Base-by-base conservation (phyloP, 345 rosid genomes). In the Dimocarpus longan region DNA sequence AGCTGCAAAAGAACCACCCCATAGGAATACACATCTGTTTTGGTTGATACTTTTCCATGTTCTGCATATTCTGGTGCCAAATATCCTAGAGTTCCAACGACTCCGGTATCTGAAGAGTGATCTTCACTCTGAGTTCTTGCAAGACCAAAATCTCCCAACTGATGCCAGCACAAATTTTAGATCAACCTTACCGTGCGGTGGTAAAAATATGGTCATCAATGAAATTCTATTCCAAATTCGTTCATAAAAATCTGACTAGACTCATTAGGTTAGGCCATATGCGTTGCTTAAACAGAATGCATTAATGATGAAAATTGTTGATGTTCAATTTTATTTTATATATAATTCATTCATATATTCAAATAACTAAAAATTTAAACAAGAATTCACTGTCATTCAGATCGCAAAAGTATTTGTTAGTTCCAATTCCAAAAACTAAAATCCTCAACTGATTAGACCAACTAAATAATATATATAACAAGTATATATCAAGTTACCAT, bases 61-160 rank as follows among this genome's bases (percentile, higher is more conserved):
- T 90, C 95, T 59, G 90, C 95, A 70, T 91, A 87, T 84, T 91
- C 92, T 3, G 93, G 93, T 68, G 91, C 93, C 84, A 90, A 79
- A 82, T 86, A 89, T 76, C 92, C 90, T 13, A 88, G 82, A 57
- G 89, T 88, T 66, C 93, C 93, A 0, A 90, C 92, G 4, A 88
- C 86, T 68, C 82, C 70, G 21, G 91, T 90, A 71, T 89, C 95
- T 70, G 85, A 77, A 26, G 91, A 83, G 42, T 81, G 83, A 42
- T 91, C 88, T 43, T 82, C 89, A 13, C 68, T 68, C 50, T 81
- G 87, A 40, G 86, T 84, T 70, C 82, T 91, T 52, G 92, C 95
- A 24, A 90, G 91, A 18, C 95, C 93, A 70, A 90, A 90, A 82
- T 90, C 93, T 81, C 95, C 95, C 12, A 91, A 84, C 90, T 91